Conservation (phyloP, 371 early-diverging fungal species). For the Mucor ambiguus region DNA sequence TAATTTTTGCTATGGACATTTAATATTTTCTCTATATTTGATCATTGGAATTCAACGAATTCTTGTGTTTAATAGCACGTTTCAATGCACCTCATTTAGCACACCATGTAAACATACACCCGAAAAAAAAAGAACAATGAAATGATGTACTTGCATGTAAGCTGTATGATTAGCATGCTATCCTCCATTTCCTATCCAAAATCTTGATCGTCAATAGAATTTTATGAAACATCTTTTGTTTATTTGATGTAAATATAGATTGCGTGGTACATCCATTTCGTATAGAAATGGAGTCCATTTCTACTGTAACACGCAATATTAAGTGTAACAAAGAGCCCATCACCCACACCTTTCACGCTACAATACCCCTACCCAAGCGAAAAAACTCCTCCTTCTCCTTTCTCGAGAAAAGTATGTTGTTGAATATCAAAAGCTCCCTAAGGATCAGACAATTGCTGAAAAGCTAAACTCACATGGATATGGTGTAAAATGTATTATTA, state of each 20-base stretch:
- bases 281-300: conserved; percentile 1
- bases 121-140: background rate
- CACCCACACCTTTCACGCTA: background rate
- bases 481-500: background rate
- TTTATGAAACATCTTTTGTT: background rate
- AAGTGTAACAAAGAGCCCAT: background rate
- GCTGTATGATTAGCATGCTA: background rate
- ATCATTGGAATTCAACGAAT: background rate
- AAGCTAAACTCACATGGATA: background rate
- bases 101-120: background rate
- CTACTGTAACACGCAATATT: background rate
- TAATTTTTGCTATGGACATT: too few relatives aligned
- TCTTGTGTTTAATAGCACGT: background rate
- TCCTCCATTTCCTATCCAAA: background rate
- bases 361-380: background rate
- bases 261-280: background rate
- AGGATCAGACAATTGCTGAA: background rate
- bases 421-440: background rate
- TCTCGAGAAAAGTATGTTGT: background rate
- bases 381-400: background rate
- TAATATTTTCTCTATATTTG: background rate
- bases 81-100: background rate
- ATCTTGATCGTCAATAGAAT: background rate
- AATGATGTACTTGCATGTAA: background rate
- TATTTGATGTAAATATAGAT: conserved; percentile 3